Conservation (phyloP, 345 rosid genomes). For the Brassica carinata region DNA sequence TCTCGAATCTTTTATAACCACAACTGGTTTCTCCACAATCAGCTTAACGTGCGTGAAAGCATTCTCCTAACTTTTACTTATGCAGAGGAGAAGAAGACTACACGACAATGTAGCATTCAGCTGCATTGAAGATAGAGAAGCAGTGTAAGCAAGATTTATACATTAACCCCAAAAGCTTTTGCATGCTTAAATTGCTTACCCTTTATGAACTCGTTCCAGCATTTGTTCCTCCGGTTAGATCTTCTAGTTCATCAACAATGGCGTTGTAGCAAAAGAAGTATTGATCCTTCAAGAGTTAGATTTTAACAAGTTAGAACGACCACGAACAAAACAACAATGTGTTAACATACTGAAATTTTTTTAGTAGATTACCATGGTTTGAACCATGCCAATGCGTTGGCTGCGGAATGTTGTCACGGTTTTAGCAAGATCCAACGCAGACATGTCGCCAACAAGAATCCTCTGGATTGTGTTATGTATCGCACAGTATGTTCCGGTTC, state of each 20-base stretch:
- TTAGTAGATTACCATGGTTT: constrained; percentile 66
- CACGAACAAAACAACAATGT: neutral
- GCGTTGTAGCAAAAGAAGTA: constrained; percentile 75
- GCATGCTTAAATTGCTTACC: constrained; percentile 29
- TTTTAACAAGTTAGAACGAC: constrained; percentile 10
- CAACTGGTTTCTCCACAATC: neutral
- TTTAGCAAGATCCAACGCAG: constrained; percentile 72
- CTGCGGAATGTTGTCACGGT: constrained; percentile 70
- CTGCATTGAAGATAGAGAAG: neutral
- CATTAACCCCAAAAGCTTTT: neutral
- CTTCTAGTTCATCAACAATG: constrained; percentile 69
- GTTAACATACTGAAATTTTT: neutral
- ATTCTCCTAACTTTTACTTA: neutral
- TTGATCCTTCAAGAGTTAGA: constrained; percentile 59
- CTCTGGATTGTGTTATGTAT: constrained; percentile 94
- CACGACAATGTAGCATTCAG: neutral
- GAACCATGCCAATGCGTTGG: constrained; percentile 94
- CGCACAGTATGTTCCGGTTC: constrained; percentile 94
- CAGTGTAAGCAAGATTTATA: neutral
- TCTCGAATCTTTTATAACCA: neutral
- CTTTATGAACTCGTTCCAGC: constrained; percentile 35
- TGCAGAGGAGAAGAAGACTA: constrained; percentile 6
- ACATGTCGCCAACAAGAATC: constrained; percentile 83
- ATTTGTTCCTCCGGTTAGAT: constrained; percentile 46
- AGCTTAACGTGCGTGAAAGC: neutral